phyloP scores from a whole-genome alignment of 257 asterid genomes.

The Solanum boliviense region DNA sequence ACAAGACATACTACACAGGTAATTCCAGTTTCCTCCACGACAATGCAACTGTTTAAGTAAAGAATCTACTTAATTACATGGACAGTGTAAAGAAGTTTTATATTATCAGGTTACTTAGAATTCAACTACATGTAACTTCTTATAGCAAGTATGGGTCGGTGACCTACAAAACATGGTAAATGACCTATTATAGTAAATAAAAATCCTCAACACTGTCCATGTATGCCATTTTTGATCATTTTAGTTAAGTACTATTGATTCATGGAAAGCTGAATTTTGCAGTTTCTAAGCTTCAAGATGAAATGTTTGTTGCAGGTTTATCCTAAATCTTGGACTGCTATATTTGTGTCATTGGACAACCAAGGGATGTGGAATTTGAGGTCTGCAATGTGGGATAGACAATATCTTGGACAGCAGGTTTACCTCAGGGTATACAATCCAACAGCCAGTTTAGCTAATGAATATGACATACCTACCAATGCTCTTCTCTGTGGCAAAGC shows the following conservation, averaged over 20 bases:
- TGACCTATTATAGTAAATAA: not conserved
- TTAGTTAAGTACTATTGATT: not conserved
- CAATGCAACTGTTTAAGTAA: not conserved
- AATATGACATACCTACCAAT: constrained; percentile 10
- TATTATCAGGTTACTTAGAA: not conserved
- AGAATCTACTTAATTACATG: not conserved
- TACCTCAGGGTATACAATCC: constrained; percentile 12
- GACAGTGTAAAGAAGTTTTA: not conserved
- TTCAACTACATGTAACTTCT: not conserved
- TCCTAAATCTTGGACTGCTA: constrained; percentile 14
- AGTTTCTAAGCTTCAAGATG: not conserved
- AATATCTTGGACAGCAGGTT: constrained; percentile 13
- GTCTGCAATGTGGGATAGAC: constrained; percentile 16
- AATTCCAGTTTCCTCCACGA: not conserved
- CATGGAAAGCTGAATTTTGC: not conserved
- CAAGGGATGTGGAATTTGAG: constrained; percentile 21
- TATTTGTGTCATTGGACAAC: constrained; percentile 13
- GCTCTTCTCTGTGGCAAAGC: constrained; percentile 15
- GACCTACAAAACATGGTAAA: not conserved
- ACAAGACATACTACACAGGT: constrained; percentile 19
- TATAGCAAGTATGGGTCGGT: not conserved
- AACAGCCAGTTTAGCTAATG: constrained; percentile 4
- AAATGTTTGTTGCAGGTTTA: constrained; percentile 7
- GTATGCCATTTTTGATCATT: not conserved
- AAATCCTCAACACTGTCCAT: not conserved